These are phyloP conservation scores for Boletus insuetus DNA, from an alignment of 768 basidiomycete species.

Conservation along the genomic window DNA sequence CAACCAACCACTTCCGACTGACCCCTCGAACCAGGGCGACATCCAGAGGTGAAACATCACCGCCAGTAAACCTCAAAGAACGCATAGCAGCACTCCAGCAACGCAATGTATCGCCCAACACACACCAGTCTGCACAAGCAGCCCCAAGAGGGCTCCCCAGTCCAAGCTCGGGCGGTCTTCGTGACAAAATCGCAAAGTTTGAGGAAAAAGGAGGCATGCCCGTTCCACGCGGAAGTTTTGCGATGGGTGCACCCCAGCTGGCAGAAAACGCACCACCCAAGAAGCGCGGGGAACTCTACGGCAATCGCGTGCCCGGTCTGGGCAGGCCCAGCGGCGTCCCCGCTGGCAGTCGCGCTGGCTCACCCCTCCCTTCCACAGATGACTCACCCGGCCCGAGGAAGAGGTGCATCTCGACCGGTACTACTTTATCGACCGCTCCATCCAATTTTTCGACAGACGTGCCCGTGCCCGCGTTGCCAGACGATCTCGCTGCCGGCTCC, in stretches of 20 bases:
- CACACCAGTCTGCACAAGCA: conserved; percentile 34
- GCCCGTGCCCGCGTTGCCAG: conserved; percentile 27
- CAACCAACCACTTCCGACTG: conserved; percentile 4
- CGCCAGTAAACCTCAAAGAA: conserved; percentile 64
- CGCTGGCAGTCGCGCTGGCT: conserved; percentile 14
- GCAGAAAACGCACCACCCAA: conserved; percentile 45
- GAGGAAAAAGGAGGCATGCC: conserved; percentile 77
- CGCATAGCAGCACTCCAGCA: conserved; percentile 82
- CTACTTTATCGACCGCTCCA: conserved; percentile 14
- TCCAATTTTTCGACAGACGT: conserved; percentile 15
- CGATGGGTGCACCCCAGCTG: conserved; percentile 59
- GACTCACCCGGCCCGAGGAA: conserved; percentile 25
- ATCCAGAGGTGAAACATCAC: conserved; percentile 24
- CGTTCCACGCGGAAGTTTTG: conserved; percentile 73
- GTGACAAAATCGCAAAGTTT: conserved; percentile 78
- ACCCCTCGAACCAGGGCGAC: conserved; percentile 25
- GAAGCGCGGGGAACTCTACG: conserved; percentile 67
- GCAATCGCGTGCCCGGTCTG: conserved; percentile 56
- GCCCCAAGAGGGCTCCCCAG: conserved; percentile 28
- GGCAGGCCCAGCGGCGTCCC: conserved; percentile 23
- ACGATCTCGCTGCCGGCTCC: not conserved
- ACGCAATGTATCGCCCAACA: conserved; percentile 33
- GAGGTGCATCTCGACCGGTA: conserved; percentile 29
- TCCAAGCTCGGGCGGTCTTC: conserved; percentile 34
- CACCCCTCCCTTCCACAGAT: conserved; percentile 13